A percentile compares a stretch with the other conserved stretches of the same genome.
Conservation (phyloP, 345 rosid genomes). For the Syzygium jambos region DNA sequence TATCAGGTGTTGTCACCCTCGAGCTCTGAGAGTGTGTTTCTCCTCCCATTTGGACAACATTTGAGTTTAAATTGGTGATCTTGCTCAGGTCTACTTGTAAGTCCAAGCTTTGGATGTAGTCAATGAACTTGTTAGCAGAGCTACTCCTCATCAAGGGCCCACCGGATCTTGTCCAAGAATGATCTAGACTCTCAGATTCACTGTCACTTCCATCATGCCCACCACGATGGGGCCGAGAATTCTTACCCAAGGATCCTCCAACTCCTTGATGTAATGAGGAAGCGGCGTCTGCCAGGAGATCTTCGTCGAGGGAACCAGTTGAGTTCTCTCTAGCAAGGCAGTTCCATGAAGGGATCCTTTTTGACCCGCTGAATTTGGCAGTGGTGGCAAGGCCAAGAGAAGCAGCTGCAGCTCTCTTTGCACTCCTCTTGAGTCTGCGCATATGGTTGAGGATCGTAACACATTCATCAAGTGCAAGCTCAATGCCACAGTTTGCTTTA, state of each 20-base stretch:
- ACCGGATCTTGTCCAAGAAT: conserved; percentile 93
- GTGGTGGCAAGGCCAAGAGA: conserved; percentile 50
- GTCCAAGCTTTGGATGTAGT: conserved; percentile 64
- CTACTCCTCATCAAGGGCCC: conserved; percentile 97
- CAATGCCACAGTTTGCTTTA: conserved; percentile 93
- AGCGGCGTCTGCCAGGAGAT: conserved; percentile 27
- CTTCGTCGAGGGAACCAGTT: conserved; percentile 83
- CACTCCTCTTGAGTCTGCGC: conserved; percentile 92
- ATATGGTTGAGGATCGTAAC: conserved; percentile 87
- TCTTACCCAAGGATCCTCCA: conserved; percentile 38
- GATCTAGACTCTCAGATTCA: conserved; percentile 64
- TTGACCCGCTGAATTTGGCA: conserved; percentile 63
- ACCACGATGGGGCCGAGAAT: conserved; percentile 18
- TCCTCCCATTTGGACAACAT: conserved; percentile 23
- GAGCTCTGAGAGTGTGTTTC: conserved; percentile 33
- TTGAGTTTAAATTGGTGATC: conserved; percentile 29
- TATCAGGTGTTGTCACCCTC: conserved; percentile 30
- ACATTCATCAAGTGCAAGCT: conserved; percentile 93
- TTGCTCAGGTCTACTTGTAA: conserved; percentile 35
- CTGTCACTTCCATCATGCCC: conserved; percentile 69
- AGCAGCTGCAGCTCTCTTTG: conserved; percentile 71
- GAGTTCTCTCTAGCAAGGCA: conserved; percentile 94
- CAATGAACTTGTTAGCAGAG: conserved; percentile 70
- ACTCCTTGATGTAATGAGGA: conserved; percentile 33
- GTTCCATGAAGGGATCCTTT: conserved; percentile 97